A percentile compares a stretch with the other conserved stretches of the same genome.
These are phyloP conservation scores for Cyberlindnera suaveolens DNA, from an alignment of 805 yeast species.

Conservation along the genomic window DNA sequence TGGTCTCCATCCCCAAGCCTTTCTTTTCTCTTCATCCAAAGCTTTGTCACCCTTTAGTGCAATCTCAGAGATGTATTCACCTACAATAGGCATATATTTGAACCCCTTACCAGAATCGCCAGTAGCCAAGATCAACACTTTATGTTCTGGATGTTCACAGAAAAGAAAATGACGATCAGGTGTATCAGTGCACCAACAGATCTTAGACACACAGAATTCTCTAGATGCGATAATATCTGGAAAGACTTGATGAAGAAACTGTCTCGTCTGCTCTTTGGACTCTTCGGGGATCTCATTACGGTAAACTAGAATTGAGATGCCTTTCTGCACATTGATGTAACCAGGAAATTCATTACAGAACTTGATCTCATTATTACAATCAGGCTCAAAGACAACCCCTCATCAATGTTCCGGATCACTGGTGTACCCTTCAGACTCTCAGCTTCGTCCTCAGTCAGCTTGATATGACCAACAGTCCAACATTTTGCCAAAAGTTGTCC, in stretches of 20 bases:
- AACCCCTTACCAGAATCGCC: slow-evolving; percentile 35
- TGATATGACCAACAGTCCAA: slow-evolving; percentile 37
- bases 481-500: slow-evolving; percentile 33
- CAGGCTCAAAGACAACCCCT: slow-evolving; percentile 39
- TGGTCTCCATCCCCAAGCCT: slow-evolving; percentile 33
- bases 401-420: slow-evolving; percentile 31
- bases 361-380: slow-evolving; percentile 28
- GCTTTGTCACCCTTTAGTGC: slow-evolving; percentile 25
- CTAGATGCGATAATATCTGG: slow-evolving; percentile 26
- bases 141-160: slow-evolving; percentile 26
- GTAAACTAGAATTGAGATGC: slow-evolving; percentile 27
- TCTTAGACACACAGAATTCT: slow-evolving; percentile 25
- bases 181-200: slow-evolving; percentile 35
- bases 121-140: slow-evolving; percentile 25
- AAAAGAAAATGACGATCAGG: slow-evolving; percentile 28
- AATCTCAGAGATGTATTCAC: slow-evolving; percentile 27
- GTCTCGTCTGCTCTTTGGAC: slow-evolving; percentile 28
- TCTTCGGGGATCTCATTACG: slow-evolving; percentile 27
- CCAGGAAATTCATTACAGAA: slow-evolving; percentile 37
- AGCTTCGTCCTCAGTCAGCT: slow-evolving; percentile 29
- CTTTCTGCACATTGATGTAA: slow-evolving; percentile 23
- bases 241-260: slow-evolving; percentile 26
- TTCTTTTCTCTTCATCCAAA: slow-evolving; percentile 20
- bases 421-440: slow-evolving; percentile 26
- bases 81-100: slow-evolving; percentile 31